phyloP scores from a whole-genome alignment of 805 yeast genomes.

The Monosporozyma unispora region DNA sequence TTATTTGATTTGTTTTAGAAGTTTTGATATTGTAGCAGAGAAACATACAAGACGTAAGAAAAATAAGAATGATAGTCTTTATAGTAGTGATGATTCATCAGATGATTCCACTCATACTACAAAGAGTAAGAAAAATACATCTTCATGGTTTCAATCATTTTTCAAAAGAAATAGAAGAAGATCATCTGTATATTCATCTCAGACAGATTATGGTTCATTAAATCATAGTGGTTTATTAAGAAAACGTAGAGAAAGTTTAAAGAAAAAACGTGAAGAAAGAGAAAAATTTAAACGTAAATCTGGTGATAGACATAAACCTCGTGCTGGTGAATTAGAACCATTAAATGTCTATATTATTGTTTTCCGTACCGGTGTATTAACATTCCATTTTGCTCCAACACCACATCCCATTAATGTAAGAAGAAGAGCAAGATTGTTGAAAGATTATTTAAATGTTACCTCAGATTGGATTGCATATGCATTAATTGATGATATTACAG shows the following conservation, averaged over 20 bases:
- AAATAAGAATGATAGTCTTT: conserved; percentile 24
- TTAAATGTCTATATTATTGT: conserved; percentile 89
- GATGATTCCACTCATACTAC: not conserved
- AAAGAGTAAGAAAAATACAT: not conserved
- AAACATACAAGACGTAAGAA: conserved; percentile 45
- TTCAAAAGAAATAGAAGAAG: conserved; percentile 4
- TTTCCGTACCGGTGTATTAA: conserved; percentile 80
- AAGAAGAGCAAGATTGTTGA: conserved; percentile 77
- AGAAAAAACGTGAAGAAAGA: conserved; percentile 28
- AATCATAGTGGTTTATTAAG: not conserved
- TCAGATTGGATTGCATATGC: conserved; percentile 98
- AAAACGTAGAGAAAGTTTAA: conserved; percentile 10
- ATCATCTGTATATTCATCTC: conserved; percentile 5
- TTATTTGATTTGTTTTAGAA: conserved; percentile 83
- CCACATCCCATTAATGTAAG: conserved; percentile 96
- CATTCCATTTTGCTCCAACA: conserved; percentile 90
- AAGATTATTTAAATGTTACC: conserved; percentile 81
- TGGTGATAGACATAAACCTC: conserved; percentile 38
- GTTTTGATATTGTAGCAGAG: conserved; percentile 74
- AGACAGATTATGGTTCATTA: conserved; percentile 1
- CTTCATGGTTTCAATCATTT: conserved; percentile 3
- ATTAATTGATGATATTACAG: conserved; percentile 90
- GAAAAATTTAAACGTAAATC: conserved; percentile 35
- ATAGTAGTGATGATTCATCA: conserved; percentile 1
- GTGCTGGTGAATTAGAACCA: conserved; percentile 62